Evolutionary conservation across 2,329 filamentous ascomycete genomes (phyloP).

Genomic region (Thelonectria blattea): DNA sequence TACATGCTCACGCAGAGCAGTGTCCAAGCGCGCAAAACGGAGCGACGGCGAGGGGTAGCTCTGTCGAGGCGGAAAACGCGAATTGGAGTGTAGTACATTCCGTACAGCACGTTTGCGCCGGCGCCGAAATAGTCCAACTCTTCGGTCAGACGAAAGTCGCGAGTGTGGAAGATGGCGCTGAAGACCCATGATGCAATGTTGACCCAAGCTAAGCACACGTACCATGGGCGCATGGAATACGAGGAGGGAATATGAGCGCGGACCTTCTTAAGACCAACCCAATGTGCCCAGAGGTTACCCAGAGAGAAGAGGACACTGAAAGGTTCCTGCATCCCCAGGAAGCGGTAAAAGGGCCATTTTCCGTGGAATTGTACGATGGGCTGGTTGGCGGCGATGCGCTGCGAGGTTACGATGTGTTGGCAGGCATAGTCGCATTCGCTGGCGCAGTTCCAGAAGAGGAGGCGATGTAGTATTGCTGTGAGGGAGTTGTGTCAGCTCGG

Average conservation of each 20-base stretch:
- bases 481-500: conserved; percentile 26
- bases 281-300: conserved; percentile 88
- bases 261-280: conserved; percentile 74
- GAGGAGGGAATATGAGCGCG: conserved; percentile 70
- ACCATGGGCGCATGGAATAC: conserved; percentile 82
- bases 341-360: conserved; percentile 95
- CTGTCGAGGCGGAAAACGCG: conserved; percentile 83
- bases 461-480: conserved; percentile 79
- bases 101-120: conserved; percentile 88
- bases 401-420: conserved; percentile 86
- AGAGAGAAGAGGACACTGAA: conserved; percentile 92
- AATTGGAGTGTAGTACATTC: conserved; percentile 83
- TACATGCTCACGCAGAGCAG: conserved; percentile 74
- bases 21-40: conserved; percentile 77
- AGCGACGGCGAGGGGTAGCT: conserved; percentile 46
- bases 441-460: conserved; percentile 91
- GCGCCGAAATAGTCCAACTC: conserved; percentile 96
- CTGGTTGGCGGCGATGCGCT: conserved; percentile 68
- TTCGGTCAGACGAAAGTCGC: conserved; percentile 86
- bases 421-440: conserved; percentile 98
- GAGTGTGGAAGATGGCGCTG: conserved; percentile 89
- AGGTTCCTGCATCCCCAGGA: conserved; percentile 93
- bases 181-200: conserved; percentile 85
- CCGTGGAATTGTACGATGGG: conserved; percentile 92
- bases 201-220: conserved; percentile 78